Base-by-base conservation (phyloP, 2,329 filamentous ascomycete genomes). In the Drechslerella coelobrocha region DNA sequence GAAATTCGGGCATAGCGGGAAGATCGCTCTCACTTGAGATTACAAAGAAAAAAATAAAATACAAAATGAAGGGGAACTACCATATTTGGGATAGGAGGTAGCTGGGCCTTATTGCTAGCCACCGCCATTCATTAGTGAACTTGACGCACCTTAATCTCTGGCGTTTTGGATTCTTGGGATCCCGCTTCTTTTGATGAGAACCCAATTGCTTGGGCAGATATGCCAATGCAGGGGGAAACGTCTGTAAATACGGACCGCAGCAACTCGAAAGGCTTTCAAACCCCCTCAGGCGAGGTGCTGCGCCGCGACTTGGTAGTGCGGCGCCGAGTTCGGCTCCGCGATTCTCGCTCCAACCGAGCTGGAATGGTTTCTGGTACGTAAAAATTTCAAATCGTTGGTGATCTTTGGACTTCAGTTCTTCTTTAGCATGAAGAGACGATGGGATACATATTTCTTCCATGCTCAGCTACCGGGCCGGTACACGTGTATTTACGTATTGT, bases 211-310 rank as follows among this genome's bases (percentile, higher is more conserved):
- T 23, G 41, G 19, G 41, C 19, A 45, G 19, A n/a, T 19, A 45
- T 45, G 41, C 19, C 19, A 45, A 45, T 45, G 41, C 41, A 45
- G 41, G 41, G 34, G 41, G 19, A 45, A 45, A 45, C 10, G 19
- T 45, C 41, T 45, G 41, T 17, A 6, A 17, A 21, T 45, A 8
- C n/a, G 5, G 41, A 9, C 17, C 41, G 21, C 21, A 21, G 19
- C 10, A 2, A 2, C 12, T 39, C 4, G 34, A 39, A 39, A n/a
- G n/a, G n/a, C n/a, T n/a, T n/a, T n/a, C n/a, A n/a, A n/a, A n/a
- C n/a, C n/a, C n/a, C n/a, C n/a, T n/a, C n/a, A n/a, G n/a, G n/a
- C n/a, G n/a, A n/a, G n/a, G n/a, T n/a, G n/a, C n/a, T n/a, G n/a
- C n/a, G n/a, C n/a, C n/a, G n/a, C n/a, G n/a, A n/a, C n/a, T n/a